These are phyloP conservation scores for Dothidotthia symphoricarpi DNA, from an alignment of 2,329 filamentous ascomycete species.

Conservation along the genomic window DNA sequence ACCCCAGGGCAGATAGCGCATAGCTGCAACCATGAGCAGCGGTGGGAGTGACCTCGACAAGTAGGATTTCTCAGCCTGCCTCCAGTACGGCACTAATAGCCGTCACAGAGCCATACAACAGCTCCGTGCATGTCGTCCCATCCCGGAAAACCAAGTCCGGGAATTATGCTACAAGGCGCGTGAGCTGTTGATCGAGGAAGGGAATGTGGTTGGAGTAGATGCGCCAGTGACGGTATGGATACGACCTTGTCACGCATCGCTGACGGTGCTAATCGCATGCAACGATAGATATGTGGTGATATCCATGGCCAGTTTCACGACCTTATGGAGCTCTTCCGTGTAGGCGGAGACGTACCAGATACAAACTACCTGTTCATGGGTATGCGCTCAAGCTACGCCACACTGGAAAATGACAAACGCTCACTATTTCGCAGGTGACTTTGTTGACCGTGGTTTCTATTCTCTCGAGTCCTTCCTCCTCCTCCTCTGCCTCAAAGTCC, in stretches of 20 bases:
- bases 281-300: slow-evolving; percentile 66
- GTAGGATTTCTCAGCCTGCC: slow-evolving; percentile 51
- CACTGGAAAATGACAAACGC: neutral
- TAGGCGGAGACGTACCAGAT: slow-evolving; percentile 89
- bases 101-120: slow-evolving; percentile 80
- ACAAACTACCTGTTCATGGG: slow-evolving; percentile 98
- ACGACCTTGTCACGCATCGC: no score
- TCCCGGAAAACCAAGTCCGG: slow-evolving; percentile 91
- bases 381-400: slow-evolving; percentile 36
- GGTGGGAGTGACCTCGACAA: slow-evolving; percentile 91
- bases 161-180: slow-evolving; percentile 97
- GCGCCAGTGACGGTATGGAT: slow-evolving; percentile 80
- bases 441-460: slow-evolving; percentile 97
- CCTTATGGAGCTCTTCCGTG: slow-evolving; percentile 92
- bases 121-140: slow-evolving; percentile 90
- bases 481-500: slow-evolving; percentile 91
- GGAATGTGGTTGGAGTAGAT: slow-evolving; percentile 92
- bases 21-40: slow-evolving; percentile 31
- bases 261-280: slow-evolving; percentile 4
- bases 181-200: slow-evolving; percentile 94
- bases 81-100: slow-evolving; percentile 13
- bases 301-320: slow-evolving; percentile 98
- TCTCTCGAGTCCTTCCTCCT: slow-evolving; percentile 95
- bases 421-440: slow-evolving; percentile 66
- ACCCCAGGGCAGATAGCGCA: slow-evolving; percentile 16